These are phyloP conservation scores for Magnolia kwangsiensis DNA, from an alignment of 164 flowering plant genomes.

Conservation along the genomic window DNA sequence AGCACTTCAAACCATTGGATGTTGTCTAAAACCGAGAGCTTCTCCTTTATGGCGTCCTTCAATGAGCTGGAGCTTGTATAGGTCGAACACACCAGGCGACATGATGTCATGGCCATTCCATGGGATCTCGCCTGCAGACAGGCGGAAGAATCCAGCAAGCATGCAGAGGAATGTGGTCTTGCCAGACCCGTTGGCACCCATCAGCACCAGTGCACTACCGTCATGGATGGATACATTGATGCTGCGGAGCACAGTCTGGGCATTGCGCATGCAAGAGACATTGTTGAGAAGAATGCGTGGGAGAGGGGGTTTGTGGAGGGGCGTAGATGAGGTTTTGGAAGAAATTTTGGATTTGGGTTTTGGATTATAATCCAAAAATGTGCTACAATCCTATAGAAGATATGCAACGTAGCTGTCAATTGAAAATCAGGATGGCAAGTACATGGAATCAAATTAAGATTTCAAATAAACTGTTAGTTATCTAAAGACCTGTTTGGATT, in stretches of 20 bases:
- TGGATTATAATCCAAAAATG: not conserved
- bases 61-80: conserved; percentile 83
- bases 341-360: not conserved
- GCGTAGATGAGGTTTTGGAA: conserved; percentile 26
- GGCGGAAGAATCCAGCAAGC: conserved; percentile 81
- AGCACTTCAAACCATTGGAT: conserved; percentile 80
- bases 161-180: conserved; percentile 82
- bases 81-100: conserved; percentile 68
- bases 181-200: conserved; percentile 84
- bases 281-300: conserved; percentile 76
- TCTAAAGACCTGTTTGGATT: too few relatives aligned
- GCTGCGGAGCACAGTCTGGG: conserved; percentile 68
- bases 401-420: not conserved
- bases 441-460: not conserved
- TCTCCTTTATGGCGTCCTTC: conserved; percentile 78
- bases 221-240: conserved; percentile 73
- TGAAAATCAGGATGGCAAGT: not conserved
- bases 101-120: conserved; percentile 91
- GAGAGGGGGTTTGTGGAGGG: conserved; percentile 54
- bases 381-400: not conserved
- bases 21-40: conserved; percentile 69
- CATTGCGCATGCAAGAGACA: conserved; percentile 92
- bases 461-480: too few relatives aligned
- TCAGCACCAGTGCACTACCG: conserved; percentile 78
- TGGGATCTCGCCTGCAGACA: conserved; percentile 83